Percentiles rank a stretch among this genome's conserved stretches.
phyloP scores from a whole-genome alignment of 108 stramenopile species.

The Nitzschia putrida region DNA sequence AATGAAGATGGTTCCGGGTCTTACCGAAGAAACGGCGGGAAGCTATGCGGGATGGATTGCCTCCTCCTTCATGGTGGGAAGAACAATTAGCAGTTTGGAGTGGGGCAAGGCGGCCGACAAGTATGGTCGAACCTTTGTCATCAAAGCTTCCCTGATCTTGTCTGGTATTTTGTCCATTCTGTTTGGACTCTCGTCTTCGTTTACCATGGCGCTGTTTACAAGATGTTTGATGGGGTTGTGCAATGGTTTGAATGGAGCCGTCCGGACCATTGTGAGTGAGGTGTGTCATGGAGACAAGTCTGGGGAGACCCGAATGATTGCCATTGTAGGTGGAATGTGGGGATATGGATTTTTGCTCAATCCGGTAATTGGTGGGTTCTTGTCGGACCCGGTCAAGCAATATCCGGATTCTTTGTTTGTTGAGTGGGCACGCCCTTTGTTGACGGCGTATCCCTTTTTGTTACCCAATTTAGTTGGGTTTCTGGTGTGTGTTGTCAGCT shows the following conservation, averaged over 20 bases:
- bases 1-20: slow-evolving; percentile 42
- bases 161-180: slow-evolving; percentile 50
- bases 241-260: slow-evolving; percentile 57
- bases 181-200: slow-evolving; percentile 61
- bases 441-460: slow-evolving; percentile 58
- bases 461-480: slow-evolving; percentile 57
- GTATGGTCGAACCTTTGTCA: slow-evolving; percentile 62
- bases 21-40: slow-evolving; percentile 56
- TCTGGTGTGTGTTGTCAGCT: slow-evolving; percentile 39
- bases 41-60: slow-evolving; percentile 68
- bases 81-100: slow-evolving; percentile 45
- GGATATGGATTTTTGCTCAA: slow-evolving; percentile 49
- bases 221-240: slow-evolving; percentile 40
- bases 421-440: neutral
- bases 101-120: slow-evolving; percentile 67
- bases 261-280: slow-evolving; percentile 60
- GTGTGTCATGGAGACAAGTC: slow-evolving; percentile 45
- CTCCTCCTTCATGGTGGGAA: slow-evolving; percentile 69
- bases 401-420: slow-evolving; percentile 25
- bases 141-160: slow-evolving; percentile 40
- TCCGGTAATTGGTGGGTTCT: slow-evolving; percentile 59
- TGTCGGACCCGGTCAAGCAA: slow-evolving; percentile 46
- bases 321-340: slow-evolving; percentile 19
- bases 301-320: slow-evolving; percentile 45
- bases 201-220: slow-evolving; percentile 45